A percentile compares a stretch with the other conserved stretches of the same genome.
These are phyloP conservation scores for Mycena crocata DNA, from an alignment of 768 basidiomycete species.

Conservation along the genomic window DNA sequence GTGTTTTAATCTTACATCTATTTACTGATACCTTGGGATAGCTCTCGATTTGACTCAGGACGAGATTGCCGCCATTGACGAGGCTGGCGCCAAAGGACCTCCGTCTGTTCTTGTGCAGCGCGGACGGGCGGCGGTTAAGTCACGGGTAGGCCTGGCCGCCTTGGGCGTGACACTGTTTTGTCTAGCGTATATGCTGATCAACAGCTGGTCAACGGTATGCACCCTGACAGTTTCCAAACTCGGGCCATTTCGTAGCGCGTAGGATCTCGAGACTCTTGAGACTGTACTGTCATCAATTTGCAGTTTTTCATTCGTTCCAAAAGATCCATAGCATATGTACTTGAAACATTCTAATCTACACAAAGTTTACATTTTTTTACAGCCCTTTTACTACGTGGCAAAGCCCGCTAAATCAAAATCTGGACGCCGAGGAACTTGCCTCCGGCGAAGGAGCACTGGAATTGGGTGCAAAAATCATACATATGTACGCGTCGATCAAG, in stretches of 20 bases:
- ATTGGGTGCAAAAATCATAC: background rate
- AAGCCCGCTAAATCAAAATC: background rate
- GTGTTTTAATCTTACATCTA: background rate
- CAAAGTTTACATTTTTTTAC: conserved; percentile 10
- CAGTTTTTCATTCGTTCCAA: too few relatives aligned
- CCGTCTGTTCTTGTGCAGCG: conserved; percentile 38
- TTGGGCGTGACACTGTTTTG: conserved; percentile 9
- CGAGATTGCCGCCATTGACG: conserved; percentile 73
- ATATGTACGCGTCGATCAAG: conserved; percentile 6
- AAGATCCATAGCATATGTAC: too few relatives aligned
- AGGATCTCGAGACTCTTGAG: too few relatives aligned
- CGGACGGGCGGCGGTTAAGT: background rate
- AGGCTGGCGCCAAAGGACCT: conserved; percentile 66
- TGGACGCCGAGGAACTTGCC: background rate
- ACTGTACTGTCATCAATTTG: too few relatives aligned
- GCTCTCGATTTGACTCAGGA: conserved; percentile 65
- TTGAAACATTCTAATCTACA: conserved; percentile 29
- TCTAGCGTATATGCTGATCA: conserved; percentile 22
- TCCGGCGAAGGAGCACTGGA: background rate
- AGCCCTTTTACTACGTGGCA: background rate
- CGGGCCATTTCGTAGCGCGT: too few relatives aligned
- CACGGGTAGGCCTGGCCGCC: background rate
- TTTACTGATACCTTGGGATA: conserved; percentile 36
- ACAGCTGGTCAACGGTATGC: too few relatives aligned
- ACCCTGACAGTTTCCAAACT: too few relatives aligned